Percentiles rank a stretch among this genome's conserved stretches.
Evolutionary conservation across 2,329 filamentous ascomycete species (phyloP).

Genomic region (Lachnellula willkommii): DNA sequence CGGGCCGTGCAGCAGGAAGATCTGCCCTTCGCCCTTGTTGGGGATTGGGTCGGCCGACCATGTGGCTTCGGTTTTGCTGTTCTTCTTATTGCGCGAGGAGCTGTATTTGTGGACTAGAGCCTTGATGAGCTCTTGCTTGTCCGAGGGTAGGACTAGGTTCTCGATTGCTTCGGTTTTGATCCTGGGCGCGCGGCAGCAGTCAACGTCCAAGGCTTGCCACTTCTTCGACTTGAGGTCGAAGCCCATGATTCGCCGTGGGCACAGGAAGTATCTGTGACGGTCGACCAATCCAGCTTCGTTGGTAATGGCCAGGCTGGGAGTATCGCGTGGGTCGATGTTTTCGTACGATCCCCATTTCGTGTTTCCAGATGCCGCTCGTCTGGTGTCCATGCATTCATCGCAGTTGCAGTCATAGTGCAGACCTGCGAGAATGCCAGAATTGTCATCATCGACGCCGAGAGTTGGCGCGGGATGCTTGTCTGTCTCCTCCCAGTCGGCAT

Average conservation of each 20-base stretch:
- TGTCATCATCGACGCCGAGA: conserved; percentile 18
- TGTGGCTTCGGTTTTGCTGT: conserved; percentile 4
- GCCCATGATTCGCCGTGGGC: conserved; percentile 19
- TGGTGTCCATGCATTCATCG: conserved; percentile 13
- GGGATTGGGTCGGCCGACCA: conserved; percentile 19
- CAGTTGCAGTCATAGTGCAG: conserved; percentile 20
- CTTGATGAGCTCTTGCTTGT: conserved; percentile 20
- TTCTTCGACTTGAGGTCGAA: conserved; percentile 23
- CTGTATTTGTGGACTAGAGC: conserved; percentile 20
- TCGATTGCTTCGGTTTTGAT: conserved; percentile 17
- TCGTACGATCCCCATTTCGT: conserved; percentile 20
- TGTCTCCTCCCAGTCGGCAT: conserved; percentile 20
- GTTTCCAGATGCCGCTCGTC: conserved; percentile 16
- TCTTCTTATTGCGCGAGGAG: conserved; percentile 9
- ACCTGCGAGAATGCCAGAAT: conserved; percentile 17
- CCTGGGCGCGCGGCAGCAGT: conserved; percentile 18
- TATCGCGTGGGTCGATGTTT: conserved; percentile 18
- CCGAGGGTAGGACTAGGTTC: conserved; percentile 17
- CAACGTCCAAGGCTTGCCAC: conserved; percentile 20
- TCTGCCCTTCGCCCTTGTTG: conserved; percentile 22
- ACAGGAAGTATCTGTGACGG: conserved; percentile 20
- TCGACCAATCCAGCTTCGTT: conserved; percentile 2
- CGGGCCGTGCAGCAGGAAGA: conserved; percentile 21
- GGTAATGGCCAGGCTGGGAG: conserved; percentile 5
- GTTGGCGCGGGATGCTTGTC: conserved; percentile 15